These are phyloP conservation scores for Fusarium sp. DNA, from an alignment of 2,329 filamentous ascomycete genomes.

Conservation along the genomic window DNA sequence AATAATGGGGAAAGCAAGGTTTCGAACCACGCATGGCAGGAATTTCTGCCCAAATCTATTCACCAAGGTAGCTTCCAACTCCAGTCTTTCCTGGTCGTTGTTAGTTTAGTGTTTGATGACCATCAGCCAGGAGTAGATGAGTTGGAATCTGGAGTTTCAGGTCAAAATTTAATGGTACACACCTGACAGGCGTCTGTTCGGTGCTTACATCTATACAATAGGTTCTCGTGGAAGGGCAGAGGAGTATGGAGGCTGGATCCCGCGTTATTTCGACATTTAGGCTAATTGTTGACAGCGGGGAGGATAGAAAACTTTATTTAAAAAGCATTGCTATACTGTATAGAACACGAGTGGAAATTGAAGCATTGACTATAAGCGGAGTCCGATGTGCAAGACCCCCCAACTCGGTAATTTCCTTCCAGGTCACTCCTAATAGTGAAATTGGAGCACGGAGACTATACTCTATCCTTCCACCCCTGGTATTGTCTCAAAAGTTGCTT, in stretches of 20 bases:
- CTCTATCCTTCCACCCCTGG: background rate
- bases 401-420: background rate
- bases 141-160: too few relatives aligned
- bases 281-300: background rate
- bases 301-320: background rate
- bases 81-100: too few relatives aligned
- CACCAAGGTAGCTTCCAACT: too few relatives aligned
- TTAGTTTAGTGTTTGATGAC: too few relatives aligned
- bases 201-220: too few relatives aligned
- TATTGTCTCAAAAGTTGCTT: constrained; percentile 46
- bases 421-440: background rate
- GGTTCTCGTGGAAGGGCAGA: too few relatives aligned
- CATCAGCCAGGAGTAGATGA: too few relatives aligned
- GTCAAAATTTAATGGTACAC: background rate
- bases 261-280: background rate
- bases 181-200: background rate
- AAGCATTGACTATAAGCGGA: background rate
- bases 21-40: too few relatives aligned
- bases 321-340: background rate
- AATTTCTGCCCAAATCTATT: too few relatives aligned
- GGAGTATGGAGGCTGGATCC: too few relatives aligned
- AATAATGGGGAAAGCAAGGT: too few relatives aligned
- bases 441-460: background rate
- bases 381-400: too few relatives aligned
- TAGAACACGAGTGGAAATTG: background rate